Evolutionary conservation across 257 asterid species (phyloP).

Genomic region (Rubia yunnanensis): DNA sequence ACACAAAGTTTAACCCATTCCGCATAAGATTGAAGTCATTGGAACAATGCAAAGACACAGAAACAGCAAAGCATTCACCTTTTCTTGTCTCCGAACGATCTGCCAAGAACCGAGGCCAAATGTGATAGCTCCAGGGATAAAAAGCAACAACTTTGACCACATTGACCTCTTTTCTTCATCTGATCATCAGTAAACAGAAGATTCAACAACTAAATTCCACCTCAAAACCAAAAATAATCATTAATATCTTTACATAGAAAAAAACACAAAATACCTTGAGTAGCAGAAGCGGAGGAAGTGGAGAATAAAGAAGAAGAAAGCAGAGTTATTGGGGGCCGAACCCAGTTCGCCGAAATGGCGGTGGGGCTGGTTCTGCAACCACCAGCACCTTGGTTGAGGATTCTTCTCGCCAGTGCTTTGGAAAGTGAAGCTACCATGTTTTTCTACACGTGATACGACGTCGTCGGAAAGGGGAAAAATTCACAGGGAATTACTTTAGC

Average conservation of each 20-base stretch:
- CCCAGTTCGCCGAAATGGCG: constrained; percentile 20
- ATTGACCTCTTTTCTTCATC: constrained; percentile 43
- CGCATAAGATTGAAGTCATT: background rate
- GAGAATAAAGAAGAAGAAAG: constrained; percentile 26
- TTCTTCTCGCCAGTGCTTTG: constrained; percentile 38
- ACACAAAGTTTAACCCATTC: background rate
- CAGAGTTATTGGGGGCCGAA: constrained; percentile 19
- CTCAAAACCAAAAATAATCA: background rate
- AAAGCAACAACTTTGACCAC: constrained; percentile 85
- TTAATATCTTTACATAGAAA: background rate
- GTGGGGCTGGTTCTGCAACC: constrained; percentile 13
- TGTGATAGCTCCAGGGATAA: constrained; percentile 76
- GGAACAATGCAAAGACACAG: background rate
- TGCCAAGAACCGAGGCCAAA: constrained; percentile 99
- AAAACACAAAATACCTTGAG: constrained; percentile 27
- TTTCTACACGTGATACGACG: constrained; percentile 12
- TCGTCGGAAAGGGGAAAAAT: background rate
- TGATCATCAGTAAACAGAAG: constrained; percentile 25
- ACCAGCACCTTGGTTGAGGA: constrained; percentile 30
- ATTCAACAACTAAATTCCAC: background rate
- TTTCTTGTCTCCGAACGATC: constrained; percentile 78
- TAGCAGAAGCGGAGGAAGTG: constrained; percentile 36
- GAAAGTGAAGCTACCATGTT: constrained; percentile 42
- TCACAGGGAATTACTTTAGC: no score
- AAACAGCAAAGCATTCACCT: constrained; percentile 31